Base-by-base conservation (phyloP, 2,329 filamentous ascomycete species). In the Hymenoscyphus infarciens region DNA sequence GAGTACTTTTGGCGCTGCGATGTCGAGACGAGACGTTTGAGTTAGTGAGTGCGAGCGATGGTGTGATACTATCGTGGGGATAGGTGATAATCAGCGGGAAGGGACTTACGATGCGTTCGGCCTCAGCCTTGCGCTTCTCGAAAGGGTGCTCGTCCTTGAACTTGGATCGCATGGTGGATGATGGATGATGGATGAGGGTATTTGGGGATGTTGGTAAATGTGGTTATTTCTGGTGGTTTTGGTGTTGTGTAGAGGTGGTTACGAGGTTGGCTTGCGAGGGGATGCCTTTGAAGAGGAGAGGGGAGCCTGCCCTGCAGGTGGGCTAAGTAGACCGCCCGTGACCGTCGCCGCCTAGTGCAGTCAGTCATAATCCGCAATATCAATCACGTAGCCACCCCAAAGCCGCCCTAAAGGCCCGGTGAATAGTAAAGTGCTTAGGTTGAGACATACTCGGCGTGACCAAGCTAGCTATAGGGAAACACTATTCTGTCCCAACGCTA, bases 71-170 rank as follows among this genome's bases (percentile, higher is more conserved):
- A 56, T 63, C 62, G 61, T 56, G 64, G 52, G 42, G 55, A 35
- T 35, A 35, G 33, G 10, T 35, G 33, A 10, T 35, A 35, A 35
- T 35, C 33, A 35, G 33, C 33, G 33, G 33, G 33, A 35, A 35
- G 62, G 22, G 45, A 70, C 72, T 67, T 65, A 74, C 72, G 60
- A 74, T 74, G 55, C 95, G 93, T 85, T 99, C 95, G 77, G 95
- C 95, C 83, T 99, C 95, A 70, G 95, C 95, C 91, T 98, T 97
- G 83, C 95, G 92, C 91, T 99, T 99, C 89, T 98, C 95, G 78
- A 98, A 98, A 74, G 92, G 92, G 80, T 98, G 95, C 87, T 98
- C 95, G 88, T 99, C 95, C 92, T 99, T 99, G 81, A 99, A 99
- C 87, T 98, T 98, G 84, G 92, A 96, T 77, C 93, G 90, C 92